phyloP scores from a whole-genome alignment of 2,329 filamentous ascomycete species.

The Verticillium klebahnii region DNA sequence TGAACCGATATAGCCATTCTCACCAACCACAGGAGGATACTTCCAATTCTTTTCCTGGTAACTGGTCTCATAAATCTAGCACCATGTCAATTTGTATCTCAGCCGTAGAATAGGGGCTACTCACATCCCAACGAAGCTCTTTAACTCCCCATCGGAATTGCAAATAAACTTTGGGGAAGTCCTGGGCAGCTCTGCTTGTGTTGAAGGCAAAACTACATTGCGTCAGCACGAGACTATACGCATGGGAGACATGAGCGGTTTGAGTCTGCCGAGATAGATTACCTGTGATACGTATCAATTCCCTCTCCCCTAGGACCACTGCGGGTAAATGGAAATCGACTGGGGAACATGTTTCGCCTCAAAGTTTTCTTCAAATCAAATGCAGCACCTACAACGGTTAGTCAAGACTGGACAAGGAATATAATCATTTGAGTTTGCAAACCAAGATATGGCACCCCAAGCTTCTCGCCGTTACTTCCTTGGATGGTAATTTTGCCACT shows the following conservation, averaged over 20 bases:
- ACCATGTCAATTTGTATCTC: not conserved
- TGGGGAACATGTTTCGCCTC: slow-evolving; percentile 5
- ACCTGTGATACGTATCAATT: slow-evolving; percentile 4
- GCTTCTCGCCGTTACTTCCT: slow-evolving; percentile 23
- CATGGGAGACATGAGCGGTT: no score
- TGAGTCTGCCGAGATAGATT: not conserved
- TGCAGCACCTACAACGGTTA: slow-evolving; percentile 1
- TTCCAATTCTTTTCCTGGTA: slow-evolving; percentile 20
- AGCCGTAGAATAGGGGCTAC: not conserved
- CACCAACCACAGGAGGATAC: slow-evolving; percentile 20
- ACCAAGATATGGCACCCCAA: slow-evolving; percentile 28
- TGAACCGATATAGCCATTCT: slow-evolving; percentile 21
- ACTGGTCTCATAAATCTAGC: slow-evolving; percentile 18
- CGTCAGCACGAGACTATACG: not conserved
- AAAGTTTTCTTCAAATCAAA: slow-evolving; percentile 9
- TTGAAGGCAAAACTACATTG: slow-evolving; percentile 6
- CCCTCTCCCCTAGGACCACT: slow-evolving; percentile 4
- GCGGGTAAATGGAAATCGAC: slow-evolving; percentile 2
- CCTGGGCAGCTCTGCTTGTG: slow-evolving; percentile 10
- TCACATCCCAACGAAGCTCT: slow-evolving; percentile 13
- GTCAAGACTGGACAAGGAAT: not conserved
- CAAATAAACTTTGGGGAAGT: slow-evolving; percentile 13
- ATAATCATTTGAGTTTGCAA: no score
- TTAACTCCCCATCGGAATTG: slow-evolving; percentile 11
- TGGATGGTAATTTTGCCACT: slow-evolving; percentile 27